Evolutionary conservation across 2,329 filamentous ascomycete species (phyloP), one percentile per base, ranked within the genome.

Genomic region (Clonostachys solani): DNA sequence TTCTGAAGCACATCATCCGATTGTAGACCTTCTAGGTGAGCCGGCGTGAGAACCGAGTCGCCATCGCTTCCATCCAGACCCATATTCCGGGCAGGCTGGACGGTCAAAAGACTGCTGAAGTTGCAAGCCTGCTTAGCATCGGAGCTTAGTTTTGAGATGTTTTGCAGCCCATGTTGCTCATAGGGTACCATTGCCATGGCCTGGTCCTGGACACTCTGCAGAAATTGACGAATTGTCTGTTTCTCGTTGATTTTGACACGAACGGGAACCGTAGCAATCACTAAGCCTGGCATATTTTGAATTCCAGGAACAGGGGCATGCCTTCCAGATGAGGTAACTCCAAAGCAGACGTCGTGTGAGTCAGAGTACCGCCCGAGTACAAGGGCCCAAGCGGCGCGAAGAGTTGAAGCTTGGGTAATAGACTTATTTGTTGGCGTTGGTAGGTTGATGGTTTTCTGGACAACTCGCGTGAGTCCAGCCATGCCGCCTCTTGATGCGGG

Each of bases 211-310:
- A 58, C 33, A 3, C 56, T 54, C 13, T 70, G 56, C 9, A 83
- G 59, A 47, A 71, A 76, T 15, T 71, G 59, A 0, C 54, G 52
- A 4, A 73, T 54, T 0, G 59, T 56, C 6, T 46, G 43, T 5
- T 50, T 18, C 18, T 43, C 37, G 75, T 62, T 58, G 12, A 56
- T 12, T 0, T 33, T 34, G 5, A 60, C 37, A 0, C 55, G 50
- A 2, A 62, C 33, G 6, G 60, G 61, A 2, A 64, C 52, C 1
- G 58, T 60, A 3, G 57, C 53, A 8, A 64, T 55, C 9, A 29
- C 23, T 10, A 29, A 10, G 23, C 23, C 23, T 5, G 23, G 23
- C 8, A 29, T 10, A 29, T 29, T 29, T 29, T 29, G 23, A 29
- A 29, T 29, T 9, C 23, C 23, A 10, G 23, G 23, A 29, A 29